phyloP scores from a whole-genome alignment of 768 basidiomycete species.

The Amanita molliuscula region DNA sequence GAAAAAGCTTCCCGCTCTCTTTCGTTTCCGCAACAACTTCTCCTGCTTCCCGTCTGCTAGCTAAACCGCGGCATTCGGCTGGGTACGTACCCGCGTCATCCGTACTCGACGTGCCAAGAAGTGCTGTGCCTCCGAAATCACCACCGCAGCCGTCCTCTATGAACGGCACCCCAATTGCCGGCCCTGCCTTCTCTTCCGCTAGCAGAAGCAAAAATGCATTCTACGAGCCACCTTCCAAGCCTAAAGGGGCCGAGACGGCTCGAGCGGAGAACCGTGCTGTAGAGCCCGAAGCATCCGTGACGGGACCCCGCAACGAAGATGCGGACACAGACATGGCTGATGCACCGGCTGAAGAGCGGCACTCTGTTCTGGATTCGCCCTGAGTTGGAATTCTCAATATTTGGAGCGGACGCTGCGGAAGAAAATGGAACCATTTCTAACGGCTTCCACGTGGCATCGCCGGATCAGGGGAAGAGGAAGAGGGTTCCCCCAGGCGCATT shows the following conservation, averaged over 20 bases:
- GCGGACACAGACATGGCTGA: constrained; percentile 13
- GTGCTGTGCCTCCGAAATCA: constrained; percentile 19
- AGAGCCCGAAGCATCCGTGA: not conserved
- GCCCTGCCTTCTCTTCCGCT: constrained; percentile 34
- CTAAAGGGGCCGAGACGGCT: constrained; percentile 16
- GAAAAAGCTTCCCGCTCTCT: constrained; percentile 18
- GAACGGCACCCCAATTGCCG: constrained; percentile 14
- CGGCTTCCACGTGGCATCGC: constrained; percentile 12
- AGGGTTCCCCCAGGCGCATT: constrained; percentile 38
- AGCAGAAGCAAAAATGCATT: constrained; percentile 55
- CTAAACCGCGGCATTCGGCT: not conserved
- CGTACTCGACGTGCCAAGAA: constrained; percentile 12
- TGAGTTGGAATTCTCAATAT: constrained; percentile 15
- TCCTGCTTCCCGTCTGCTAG: not conserved
- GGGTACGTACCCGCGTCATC: constrained; percentile 7
- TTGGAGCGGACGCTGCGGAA: constrained; percentile 12
- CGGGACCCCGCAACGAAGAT: constrained; percentile 7
- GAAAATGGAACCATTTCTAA: not conserved
- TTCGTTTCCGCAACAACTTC: not conserved
- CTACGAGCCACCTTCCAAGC: constrained; percentile 39
- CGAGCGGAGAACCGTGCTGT: constrained; percentile 7
- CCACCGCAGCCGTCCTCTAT: constrained; percentile 16
- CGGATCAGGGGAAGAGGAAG: constrained; percentile 12
- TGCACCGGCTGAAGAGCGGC: constrained; percentile 10
- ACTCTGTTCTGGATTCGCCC: constrained; percentile 8